Evolutionary conservation across 2,329 filamentous ascomycete genomes (phyloP).

Genomic region (Nannizziopsis barbatae): DNA sequence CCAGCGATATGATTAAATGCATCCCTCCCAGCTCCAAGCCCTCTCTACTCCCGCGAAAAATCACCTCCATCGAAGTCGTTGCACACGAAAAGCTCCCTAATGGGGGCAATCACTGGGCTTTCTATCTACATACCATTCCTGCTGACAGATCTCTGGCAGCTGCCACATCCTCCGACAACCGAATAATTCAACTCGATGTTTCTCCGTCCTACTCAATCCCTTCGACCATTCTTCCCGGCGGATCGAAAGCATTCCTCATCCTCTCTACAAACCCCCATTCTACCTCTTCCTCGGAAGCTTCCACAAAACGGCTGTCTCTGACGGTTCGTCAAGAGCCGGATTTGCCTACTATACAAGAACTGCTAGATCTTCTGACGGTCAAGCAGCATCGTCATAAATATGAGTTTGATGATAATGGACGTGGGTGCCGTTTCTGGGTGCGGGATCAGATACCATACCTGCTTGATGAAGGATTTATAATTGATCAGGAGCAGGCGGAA

Average conservation of each 20-base stretch:
- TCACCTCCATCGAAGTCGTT: conserved; percentile 8
- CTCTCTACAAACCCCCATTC: conserved; percentile 1
- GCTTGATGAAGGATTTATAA: conserved; percentile 1
- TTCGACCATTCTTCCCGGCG: conserved; percentile 4
- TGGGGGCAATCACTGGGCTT: conserved; percentile 10
- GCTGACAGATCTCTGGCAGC: background rate
- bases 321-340: background rate
- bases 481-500: conserved; percentile 5
- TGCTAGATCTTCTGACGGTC: conserved; percentile 5
- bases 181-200: conserved; percentile 10
- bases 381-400: conserved; percentile 4
- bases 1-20: conserved; percentile 6
- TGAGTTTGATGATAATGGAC: conserved; percentile 7
- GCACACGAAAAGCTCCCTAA: conserved; percentile 7
- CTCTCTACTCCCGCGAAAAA: conserved; percentile 2
- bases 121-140: conserved; percentile 10
- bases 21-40: conserved; percentile 7
- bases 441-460: conserved; percentile 9
- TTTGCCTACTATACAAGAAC: conserved; percentile 1
- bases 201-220: conserved; percentile 7
- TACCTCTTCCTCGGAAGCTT: background rate
- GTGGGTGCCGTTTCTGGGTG: conserved; percentile 8
- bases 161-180: background rate
- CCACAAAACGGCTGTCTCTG: conserved; percentile 1
- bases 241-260: conserved; percentile 9